A percentile compares a stretch with the other conserved stretches of the same genome.
phyloP scores from a whole-genome alignment of 768 basidiomycete genomes.

The Rhizopogon rudus region DNA sequence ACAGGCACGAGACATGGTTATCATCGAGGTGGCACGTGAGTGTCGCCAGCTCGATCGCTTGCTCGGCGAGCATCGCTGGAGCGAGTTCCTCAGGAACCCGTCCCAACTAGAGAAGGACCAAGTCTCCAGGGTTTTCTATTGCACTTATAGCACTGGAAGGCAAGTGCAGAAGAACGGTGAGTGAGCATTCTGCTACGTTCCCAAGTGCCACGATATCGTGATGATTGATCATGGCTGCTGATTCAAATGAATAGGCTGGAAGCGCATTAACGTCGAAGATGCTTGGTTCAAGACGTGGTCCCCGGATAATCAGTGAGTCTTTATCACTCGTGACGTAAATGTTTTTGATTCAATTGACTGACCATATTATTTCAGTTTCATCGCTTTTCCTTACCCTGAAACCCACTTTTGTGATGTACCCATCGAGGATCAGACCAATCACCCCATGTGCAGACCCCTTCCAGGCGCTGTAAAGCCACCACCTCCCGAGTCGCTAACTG shows the following conservation, averaged over 20 bases:
- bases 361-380: constrained; percentile 15
- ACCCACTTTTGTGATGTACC: constrained; percentile 36
- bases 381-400: constrained; percentile 36
- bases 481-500: constrained; percentile 17
- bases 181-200: constrained; percentile 6
- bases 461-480: constrained; percentile 26
- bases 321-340: background rate
- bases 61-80: constrained; percentile 41
- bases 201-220: background rate
- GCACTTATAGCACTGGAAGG: constrained; percentile 31
- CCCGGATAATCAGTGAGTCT: constrained; percentile 19
- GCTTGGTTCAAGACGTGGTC: constrained; percentile 34
- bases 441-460: constrained; percentile 39
- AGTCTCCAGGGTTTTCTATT: constrained; percentile 34
- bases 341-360: background rate
- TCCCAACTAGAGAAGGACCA: constrained; percentile 21
- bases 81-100: constrained; percentile 31
- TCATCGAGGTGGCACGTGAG: constrained; percentile 35
- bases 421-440: constrained; percentile 32
- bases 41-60: constrained; percentile 28
- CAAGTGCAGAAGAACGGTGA: constrained; percentile 41
- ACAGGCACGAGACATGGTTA: constrained; percentile 40
- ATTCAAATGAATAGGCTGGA: constrained; percentile 36
- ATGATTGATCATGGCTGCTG: background rate
- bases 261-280: constrained; percentile 39